Percentiles rank a stretch among this genome's conserved stretches.
Conservation (phyloP, 2,329 filamentous ascomycete species). For the Hymenoscyphus occultus region DNA sequence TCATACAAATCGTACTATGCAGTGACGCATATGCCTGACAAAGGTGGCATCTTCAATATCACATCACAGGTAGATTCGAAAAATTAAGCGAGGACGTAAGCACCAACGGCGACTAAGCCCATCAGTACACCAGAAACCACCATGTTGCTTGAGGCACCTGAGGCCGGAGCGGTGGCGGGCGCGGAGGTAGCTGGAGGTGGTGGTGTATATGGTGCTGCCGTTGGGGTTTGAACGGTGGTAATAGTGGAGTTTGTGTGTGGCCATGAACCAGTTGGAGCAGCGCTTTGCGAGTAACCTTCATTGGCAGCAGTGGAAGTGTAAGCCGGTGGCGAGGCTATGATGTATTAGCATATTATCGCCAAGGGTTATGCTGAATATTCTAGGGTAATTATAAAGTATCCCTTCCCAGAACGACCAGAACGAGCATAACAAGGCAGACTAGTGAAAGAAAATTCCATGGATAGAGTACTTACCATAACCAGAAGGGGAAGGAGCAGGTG, state of each 20-base stretch:
- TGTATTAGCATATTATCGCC: not conserved
- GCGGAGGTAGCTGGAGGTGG: not conserved
- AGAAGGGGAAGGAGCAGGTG: not conserved
- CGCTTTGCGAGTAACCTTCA: not conserved
- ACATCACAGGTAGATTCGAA: not conserved
- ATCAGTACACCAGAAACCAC: constrained; percentile 5
- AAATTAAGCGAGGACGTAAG: constrained; percentile 12
- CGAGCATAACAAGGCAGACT: too few relatives aligned
- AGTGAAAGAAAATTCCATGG: too few relatives aligned
- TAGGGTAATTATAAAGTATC: too few relatives aligned
- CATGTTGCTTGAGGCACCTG: constrained; percentile 3
- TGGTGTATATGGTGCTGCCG: not conserved
- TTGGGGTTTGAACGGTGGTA: constrained; percentile 7
- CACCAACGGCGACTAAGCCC: constrained; percentile 8
- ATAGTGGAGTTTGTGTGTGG: constrained; percentile 7
- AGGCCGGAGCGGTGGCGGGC: not conserved
- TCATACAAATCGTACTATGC: constrained; percentile 7
- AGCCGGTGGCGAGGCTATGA: not conserved
- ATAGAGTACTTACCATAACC: not conserved
- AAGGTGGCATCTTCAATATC: not conserved
- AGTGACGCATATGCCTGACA: constrained; percentile 2
- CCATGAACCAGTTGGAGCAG: not conserved
- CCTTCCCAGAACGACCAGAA: too few relatives aligned
- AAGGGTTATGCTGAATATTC: too few relatives aligned
- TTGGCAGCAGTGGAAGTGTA: not conserved